Evolutionary conservation across 345 rosid species (phyloP), one percentile per base, ranked within the genome.

Genomic region (Noccaea bulbosa): DNA sequence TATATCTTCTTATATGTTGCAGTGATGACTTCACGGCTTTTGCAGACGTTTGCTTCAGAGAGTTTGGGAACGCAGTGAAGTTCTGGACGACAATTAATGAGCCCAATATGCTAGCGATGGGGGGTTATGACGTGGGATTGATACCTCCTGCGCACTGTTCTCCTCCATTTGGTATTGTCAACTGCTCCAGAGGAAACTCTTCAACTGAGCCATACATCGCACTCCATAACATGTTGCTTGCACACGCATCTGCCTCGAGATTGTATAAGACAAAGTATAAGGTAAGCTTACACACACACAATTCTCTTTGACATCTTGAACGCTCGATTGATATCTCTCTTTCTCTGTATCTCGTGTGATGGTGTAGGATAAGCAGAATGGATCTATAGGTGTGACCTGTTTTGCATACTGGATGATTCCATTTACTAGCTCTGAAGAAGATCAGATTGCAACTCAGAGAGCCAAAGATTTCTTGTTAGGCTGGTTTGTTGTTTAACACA

Each of bases 71-170:
- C 57, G 58, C 79, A 50, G 84, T 88, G 70, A 77, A 70, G 14
- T 55, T 80, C 49, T 91, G 95, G 95, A 38, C 67, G 8, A 91
- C 97, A 2, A 69, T 88, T 43, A 86, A 88, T 27, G 96, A 91
- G 84, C 87, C 95, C 6, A 91, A 91, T 44, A 37, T 76, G 7
- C 40, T 75, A 17, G 78, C 79, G 3, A 0, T 17, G 0, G 81
- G 78, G 61, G 78, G 82, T 65, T 81, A 77, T 72, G 82, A 73
- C 48, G 0, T 0, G 0, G 88, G 86, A 51, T 0, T 61, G 1
- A 0, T 9, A 4, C 84, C 86, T 3, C 84, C 93, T 15, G 46
- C 6, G 11, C 80, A 60, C 14, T 86, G 87, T 40, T 81, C 90
- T 69, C 38, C 61, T 40, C 78, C 80, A 37, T 49, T 37, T 30